Evolutionary conservation across 176 grass and related monocot genomes (phyloP), one percentile per base, ranked within the genome.

Genomic region (Dendrocalamus sinicus): DNA sequence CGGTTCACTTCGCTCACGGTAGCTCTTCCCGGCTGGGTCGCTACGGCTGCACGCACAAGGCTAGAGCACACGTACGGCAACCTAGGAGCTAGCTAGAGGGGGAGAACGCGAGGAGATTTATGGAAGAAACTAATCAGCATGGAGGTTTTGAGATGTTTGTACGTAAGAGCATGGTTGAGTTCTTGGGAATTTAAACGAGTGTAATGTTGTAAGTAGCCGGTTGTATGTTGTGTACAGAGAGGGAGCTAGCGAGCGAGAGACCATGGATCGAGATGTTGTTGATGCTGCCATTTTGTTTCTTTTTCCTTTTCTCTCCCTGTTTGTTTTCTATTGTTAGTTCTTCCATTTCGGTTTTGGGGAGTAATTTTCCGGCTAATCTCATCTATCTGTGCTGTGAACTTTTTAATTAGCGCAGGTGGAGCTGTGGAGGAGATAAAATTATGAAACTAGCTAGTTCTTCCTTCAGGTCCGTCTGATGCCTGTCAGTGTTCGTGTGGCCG

Each of bases 131-230:
- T 20, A 47, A 24, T 19, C 73, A 45, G 44, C 44, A 28, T 57
- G 66, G 14, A 51, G n/a, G 13, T n/a, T 61, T 63, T 32, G 1
- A 47, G 54, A 55, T 76, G 53, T 52, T 4, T 60, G 26, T 55
- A 81, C 45, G 55, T 41, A 72, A 77, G 26, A 78, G 7, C 73
- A 83, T 78, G 59, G 79, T 46, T 44, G 48, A 24, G 80, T 87
- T 87, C 85, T 84, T 84, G 69, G 52, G 70, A 52, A 52, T 75
- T 15, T 26, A 20, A 59, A 75, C 40, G 8, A 53, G 50, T 65
- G 73, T 70, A 19, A 20, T 81, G 46, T 39, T 81, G 88, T 87
- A 91, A 35, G 19, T 84, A 80, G 55, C 80, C 43, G n/a, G 7
- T 73, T n/a, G n/a, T 83, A n/a, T 73, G 17, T 68, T 44, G 57